phyloP scores from a whole-genome alignment of 2,329 filamentous ascomycete genomes.

The Penicillium sp. region DNA sequence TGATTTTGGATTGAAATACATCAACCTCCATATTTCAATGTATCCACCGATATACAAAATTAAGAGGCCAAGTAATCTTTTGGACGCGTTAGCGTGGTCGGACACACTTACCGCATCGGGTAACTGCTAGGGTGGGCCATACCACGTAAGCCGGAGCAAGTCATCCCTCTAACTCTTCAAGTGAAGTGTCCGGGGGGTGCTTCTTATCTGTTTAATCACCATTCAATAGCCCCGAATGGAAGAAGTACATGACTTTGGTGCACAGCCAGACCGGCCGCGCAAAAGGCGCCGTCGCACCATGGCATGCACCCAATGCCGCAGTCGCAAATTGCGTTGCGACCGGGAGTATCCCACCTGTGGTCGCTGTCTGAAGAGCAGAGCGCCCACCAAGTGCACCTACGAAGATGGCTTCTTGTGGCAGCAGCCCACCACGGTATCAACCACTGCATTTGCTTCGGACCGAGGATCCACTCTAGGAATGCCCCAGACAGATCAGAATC shows the following conservation, averaged over 20 bases:
- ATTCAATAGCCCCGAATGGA: conserved; percentile 6
- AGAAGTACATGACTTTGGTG: conserved; percentile 11
- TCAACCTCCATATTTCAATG: background rate
- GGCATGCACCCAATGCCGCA: conserved; percentile 44
- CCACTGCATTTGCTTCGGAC: conserved; percentile 24
- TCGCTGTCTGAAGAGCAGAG: conserved; percentile 40
- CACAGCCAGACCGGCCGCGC: conserved; percentile 30
- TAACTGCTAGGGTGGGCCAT: conserved; percentile 2
- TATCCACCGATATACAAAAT: background rate
- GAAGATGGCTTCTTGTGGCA: conserved; percentile 43
- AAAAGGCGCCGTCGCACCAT: conserved; percentile 42
- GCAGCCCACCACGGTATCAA: conserved; percentile 36
- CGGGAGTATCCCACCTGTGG: conserved; percentile 43
- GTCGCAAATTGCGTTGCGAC: conserved; percentile 45
- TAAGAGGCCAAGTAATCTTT: background rate
- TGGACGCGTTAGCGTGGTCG: background rate
- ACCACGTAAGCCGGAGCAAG: conserved; percentile 11
- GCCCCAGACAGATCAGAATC: conserved; percentile 23
- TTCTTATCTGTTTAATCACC: background rate
- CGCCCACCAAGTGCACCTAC: conserved; percentile 39
- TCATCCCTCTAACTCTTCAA: background rate
- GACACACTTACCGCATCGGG: conserved; percentile 19
- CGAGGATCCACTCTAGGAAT: conserved; percentile 22
- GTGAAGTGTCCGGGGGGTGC: background rate
- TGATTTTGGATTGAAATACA: too few relatives aligned